Evolutionary conservation across 2,329 filamentous ascomycete species (phyloP), one percentile per base, ranked within the genome.

Genomic region (Ascomycota sp.): DNA sequence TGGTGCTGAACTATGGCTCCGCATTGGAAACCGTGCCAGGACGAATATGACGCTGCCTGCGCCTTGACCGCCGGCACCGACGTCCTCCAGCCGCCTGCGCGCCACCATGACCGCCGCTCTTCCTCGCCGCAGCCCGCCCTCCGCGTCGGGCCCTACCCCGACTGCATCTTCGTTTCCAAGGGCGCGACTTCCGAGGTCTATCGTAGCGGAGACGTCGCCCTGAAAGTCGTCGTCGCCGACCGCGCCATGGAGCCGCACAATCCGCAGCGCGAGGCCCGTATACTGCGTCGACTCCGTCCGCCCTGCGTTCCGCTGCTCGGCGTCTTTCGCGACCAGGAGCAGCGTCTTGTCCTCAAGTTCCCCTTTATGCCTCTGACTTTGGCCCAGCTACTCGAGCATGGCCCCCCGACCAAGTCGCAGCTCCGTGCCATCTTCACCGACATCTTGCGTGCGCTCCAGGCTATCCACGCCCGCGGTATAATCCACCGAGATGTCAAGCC

Each of bases 401-500:
- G 30, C 11, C 24, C 9, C 12, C 13, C 32, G 11, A 29, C 26
- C 38, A 38, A 40, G 4, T 12, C 42, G 10, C 48, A 52, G 7
- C 40, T 59, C 10, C 48, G 49, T 13, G 43, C 47, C 16, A 69
- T 61, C 51, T 89, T 64, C 54, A 55, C 37, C 9, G 73, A 84
- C 42, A 48, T 89, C 6, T 77, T 93, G 47, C 51, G 56, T 4
- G 84, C 71, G 4, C 64, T 98, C 2, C 57, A 56, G 2, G 65
- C 78, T 43, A 60, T 93, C 2, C 89, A 98, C 49, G 43, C 52
- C 7, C 56, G 70, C 21, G 76, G 72, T 7, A 83, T 98, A 37
- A 76, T 98, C 35, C 89, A 98, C 51, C 74, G 89, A 36, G 89
- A 98, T 48, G 60, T 98, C 48, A 98, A 98, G 48, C 89, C 89